phyloP scores from a whole-genome alignment of 2,329 filamentous ascomycete species.

The Phoma sp. region DNA sequence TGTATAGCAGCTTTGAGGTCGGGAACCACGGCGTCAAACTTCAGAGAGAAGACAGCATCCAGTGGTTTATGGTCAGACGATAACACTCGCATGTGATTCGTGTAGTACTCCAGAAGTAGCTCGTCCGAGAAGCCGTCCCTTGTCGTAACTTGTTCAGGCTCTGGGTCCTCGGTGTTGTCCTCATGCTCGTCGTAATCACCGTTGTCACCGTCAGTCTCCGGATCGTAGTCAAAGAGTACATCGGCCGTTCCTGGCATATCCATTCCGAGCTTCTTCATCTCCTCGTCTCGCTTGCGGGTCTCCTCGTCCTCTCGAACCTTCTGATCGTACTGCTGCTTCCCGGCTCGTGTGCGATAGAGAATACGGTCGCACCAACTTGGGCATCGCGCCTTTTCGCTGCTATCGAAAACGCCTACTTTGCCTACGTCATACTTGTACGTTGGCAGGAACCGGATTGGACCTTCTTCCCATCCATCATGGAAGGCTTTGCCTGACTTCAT shows the following conservation, averaged over 20 bases:
- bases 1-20: constrained; percentile 84
- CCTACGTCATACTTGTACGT: constrained; percentile 98
- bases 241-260: constrained; percentile 78
- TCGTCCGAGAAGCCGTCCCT: constrained; percentile 65
- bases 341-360: constrained; percentile 77
- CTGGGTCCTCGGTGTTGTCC: constrained; percentile 46
- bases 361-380: constrained; percentile 98
- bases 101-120: constrained; percentile 71
- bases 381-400: constrained; percentile 89
- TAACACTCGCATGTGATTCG: constrained; percentile 84
- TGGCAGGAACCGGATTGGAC: constrained; percentile 83
- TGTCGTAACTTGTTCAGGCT: constrained; percentile 59
- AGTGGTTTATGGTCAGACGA: constrained; percentile 97
- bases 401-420: constrained; percentile 90
- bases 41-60: constrained; percentile 79
- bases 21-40: constrained; percentile 85
- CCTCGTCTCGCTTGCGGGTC: constrained; percentile 75
- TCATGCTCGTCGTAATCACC: constrained; percentile 45
- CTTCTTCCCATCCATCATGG: constrained; percentile 91
- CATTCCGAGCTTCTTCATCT: constrained; percentile 82
- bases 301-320: constrained; percentile 69
- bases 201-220: constrained; percentile 72
- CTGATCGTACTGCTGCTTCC: constrained; percentile 70
- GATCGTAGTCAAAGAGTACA: constrained; percentile 89
- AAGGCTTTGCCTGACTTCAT: constrained; percentile 81